Base-by-base conservation (phyloP, 192 early-diverging fungal species). In the Podila clonocystis region DNA sequence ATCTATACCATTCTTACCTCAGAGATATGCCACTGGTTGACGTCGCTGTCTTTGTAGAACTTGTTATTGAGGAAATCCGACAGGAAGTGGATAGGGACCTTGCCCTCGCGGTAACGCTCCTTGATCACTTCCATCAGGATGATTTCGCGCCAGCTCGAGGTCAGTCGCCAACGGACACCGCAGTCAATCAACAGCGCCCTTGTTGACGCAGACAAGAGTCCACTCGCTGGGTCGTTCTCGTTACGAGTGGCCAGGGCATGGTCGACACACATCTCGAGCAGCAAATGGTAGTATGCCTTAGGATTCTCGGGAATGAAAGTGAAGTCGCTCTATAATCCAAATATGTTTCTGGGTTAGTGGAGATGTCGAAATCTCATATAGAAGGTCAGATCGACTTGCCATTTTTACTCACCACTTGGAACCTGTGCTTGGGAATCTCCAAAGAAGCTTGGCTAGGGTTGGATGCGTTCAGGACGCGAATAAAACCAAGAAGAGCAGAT, bases 131-230 rank as follows among this genome's bases (percentile, higher is more conserved):
- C 85, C 41, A 90, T 70, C 36, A 85, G 76, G 13, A 89, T 79
- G 5, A 90, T 83, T 64, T 85, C 83, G 65, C 87, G 70, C 69
- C 83, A 90, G 31, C 84, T 79, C 1, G 82, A 69, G 1, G 91
- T 85, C n/a, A 94, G 38, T 63, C 89, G 80, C 93, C 92, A 93
- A 4, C 91, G 85, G 22, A 92, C 72, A 48, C 85, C 88, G 67
- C 91, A 92, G 50, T 94, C 93, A 20, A 85, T 90, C 28, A 94
- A 70, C 0, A 94, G 60, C 5, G 88, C 84, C 28, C 87, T 83
- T n/a, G 86, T 89, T 28, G 72, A 62, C 38, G 87, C 84, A 11
- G 91, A 89, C 1, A 94, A 67, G 15, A 85, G 68, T 58, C 67
- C 77, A 22, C 71, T 64, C 9, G 79, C 83, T 17, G 70, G 50